Evolutionary conservation across 2,329 filamentous ascomycete species (phyloP).

Genomic region (Colletotrichum sojae): DNA sequence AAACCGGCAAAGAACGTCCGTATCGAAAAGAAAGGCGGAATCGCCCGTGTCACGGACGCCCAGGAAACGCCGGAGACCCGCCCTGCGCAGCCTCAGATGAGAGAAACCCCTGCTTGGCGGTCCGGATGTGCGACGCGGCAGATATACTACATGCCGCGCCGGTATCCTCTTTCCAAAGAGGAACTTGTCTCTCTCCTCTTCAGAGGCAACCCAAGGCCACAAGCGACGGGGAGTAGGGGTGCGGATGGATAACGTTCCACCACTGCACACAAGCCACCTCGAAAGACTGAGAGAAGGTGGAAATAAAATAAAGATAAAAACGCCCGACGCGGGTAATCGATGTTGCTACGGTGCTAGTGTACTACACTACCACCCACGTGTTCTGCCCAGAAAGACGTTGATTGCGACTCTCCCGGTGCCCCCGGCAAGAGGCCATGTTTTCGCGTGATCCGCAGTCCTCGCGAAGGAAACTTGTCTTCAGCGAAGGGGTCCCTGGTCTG

Average conservation of each 20-base stretch:
- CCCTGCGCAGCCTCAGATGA: conserved; percentile 1
- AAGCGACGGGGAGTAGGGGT: not conserved
- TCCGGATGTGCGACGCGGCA: conserved; percentile 12
- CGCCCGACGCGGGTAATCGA: too few species aligned
- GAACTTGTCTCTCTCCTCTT: not conserved
- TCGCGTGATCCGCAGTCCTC: not conserved
- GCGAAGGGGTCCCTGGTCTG: conserved; percentile 2
- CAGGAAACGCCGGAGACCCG: not conserved
- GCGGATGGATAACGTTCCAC: too few species aligned
- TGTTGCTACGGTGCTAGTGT: too few species aligned
- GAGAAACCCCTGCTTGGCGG: not conserved
- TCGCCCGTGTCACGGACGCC: not conserved
- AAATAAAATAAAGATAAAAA: too few species aligned
- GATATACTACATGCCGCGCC: not conserved
- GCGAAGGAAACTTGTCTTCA: not conserved
- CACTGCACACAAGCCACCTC: not conserved
- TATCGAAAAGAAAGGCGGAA: not conserved
- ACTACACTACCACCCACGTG: too few species aligned
- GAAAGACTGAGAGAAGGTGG: not conserved
- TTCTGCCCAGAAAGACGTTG: not conserved
- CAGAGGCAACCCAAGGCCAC: not conserved
- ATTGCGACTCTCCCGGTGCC: not conserved
- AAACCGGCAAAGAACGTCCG: not conserved
- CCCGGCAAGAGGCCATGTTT: not conserved
- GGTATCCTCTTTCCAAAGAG: conserved; percentile 2